Evolutionary conservation across 306 rosid genomes (phyloP).

Genomic region (Echinosophora koreensis): DNA sequence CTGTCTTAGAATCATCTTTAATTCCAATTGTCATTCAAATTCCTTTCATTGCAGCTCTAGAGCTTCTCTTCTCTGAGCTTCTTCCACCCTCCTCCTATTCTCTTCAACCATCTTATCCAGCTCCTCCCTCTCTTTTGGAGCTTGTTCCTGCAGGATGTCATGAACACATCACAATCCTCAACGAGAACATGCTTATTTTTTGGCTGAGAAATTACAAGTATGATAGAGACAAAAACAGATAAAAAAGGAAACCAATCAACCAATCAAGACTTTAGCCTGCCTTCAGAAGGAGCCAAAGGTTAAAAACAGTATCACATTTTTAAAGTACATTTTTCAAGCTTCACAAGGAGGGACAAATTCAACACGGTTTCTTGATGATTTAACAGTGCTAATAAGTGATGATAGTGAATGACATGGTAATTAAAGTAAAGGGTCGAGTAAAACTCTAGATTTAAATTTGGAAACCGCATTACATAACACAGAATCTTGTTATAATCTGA

Average conservation of each 20-base stretch:
- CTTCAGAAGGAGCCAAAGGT: constrained; percentile 10
- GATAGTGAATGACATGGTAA: too few species aligned
- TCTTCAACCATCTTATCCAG: constrained; percentile 93
- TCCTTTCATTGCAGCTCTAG: constrained; percentile 87
- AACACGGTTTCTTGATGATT: constrained; percentile 24
- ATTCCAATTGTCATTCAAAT: constrained; percentile 84
- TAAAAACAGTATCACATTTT: constrained; percentile 12
- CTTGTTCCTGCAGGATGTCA: constrained; percentile 70
- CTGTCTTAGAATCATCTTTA: constrained; percentile 82
- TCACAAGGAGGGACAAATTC: constrained; percentile 18
- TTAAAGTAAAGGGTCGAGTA: too few species aligned
- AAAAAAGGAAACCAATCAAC: constrained; percentile 6
- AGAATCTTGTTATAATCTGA: constrained; percentile 3
- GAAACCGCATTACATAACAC: neutral
- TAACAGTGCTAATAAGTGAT: constrained; percentile 10
- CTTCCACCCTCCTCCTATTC: constrained; percentile 89
- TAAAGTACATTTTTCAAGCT: neutral
- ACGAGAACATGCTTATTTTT: neutral
- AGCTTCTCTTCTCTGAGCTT: constrained; percentile 90
- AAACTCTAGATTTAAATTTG: too few species aligned
- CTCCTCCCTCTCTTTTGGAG: constrained; percentile 87
- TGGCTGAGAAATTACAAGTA: constrained; percentile 6
- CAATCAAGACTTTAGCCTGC: too few species aligned
- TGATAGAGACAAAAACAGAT: neutral
- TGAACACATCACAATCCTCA: constrained; percentile 32